Conservation (phyloP, 495 filamentous ascomycete species). For the Hypoxylon trugodes region DNA sequence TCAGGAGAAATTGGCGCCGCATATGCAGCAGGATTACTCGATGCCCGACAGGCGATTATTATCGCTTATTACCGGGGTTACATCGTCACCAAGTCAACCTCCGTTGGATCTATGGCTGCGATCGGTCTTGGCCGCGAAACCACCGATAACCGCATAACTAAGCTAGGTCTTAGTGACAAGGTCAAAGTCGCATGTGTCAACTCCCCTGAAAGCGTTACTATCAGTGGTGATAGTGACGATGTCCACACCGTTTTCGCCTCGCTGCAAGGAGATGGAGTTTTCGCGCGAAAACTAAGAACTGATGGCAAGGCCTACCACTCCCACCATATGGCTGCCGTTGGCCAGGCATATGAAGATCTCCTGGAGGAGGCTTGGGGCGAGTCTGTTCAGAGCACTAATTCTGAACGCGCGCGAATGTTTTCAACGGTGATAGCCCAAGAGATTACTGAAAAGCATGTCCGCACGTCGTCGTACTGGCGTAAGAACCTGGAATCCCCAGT, state of each 20-base stretch:
- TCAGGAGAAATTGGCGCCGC: constrained; percentile 4
- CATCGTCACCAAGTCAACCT: background rate
- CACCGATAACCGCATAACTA: background rate
- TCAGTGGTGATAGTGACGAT: constrained; percentile 52
- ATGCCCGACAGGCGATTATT: background rate
- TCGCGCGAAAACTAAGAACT: constrained; percentile 51
- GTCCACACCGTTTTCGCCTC: constrained; percentile 36
- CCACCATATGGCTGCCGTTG: constrained; percentile 56
- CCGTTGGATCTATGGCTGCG: background rate
- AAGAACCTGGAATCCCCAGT: constrained; percentile 52
- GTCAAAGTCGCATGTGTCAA: constrained; percentile 1
- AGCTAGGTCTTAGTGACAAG: background rate
- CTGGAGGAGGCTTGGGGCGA: background rate
- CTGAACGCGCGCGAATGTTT: background rate
- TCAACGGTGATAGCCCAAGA: constrained; percentile 6
- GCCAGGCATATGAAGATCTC: constrained; percentile 46
- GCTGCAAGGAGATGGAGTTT: constrained; percentile 50
- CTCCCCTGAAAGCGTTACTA: constrained; percentile 49
- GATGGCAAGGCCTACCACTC: constrained; percentile 63
- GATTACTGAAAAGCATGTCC: background rate
- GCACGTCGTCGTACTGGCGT: constrained; percentile 51
- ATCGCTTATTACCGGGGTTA: background rate
- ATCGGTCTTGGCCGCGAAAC: background rate
- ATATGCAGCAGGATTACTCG: background rate
- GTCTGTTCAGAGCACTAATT: background rate